Percentiles rank a stretch among this genome's conserved stretches.
Conservation (phyloP, 140 eudicot genomes). For the Stevia rebaudiana region DNA sequence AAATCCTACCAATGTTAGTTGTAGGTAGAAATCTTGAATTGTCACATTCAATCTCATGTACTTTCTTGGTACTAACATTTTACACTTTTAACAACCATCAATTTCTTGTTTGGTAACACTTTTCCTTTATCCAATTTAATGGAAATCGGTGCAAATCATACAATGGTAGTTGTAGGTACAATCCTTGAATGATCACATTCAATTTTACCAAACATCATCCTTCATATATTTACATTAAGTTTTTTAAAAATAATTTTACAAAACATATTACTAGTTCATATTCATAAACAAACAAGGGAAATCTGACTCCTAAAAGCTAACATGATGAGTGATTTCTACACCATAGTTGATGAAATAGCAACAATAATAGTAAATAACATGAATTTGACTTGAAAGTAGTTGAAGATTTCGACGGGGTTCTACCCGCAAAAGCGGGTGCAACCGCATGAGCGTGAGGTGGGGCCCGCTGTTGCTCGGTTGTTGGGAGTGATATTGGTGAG, state of each 20-base stretch:
- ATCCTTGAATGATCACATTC: no score
- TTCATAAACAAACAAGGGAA: slow-evolving; percentile 12
- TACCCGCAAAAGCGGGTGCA: slow-evolving; percentile 70
- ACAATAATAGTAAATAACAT: slow-evolving; percentile 25
- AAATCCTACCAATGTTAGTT: no score
- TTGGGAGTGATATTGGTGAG: slow-evolving; percentile 62
- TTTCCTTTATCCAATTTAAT: no score
- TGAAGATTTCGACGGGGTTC: slow-evolving; percentile 53
- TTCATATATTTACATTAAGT: slow-evolving; percentile 26
- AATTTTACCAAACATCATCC: slow-evolving; percentile 3
- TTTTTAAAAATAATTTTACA: slow-evolving; percentile 17
- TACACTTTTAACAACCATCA: no score
- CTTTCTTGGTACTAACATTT: no score
- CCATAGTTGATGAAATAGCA: slow-evolving; percentile 18
- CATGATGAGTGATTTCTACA: background rate
- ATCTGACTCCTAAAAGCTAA: slow-evolving; percentile 18
- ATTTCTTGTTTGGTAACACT: no score
- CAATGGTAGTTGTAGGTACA: no score
- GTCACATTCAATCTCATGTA: no score
- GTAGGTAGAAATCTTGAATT: no score
- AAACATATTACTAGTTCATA: slow-evolving; percentile 15
- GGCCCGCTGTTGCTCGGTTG: slow-evolving; percentile 63
- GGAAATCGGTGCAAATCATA: no score
- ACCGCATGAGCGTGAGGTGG: slow-evolving; percentile 50
- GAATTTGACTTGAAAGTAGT: slow-evolving; percentile 11